phyloP scores from a whole-genome alignment of 306 rosid genomes.

The Dryas alaskensis region DNA sequence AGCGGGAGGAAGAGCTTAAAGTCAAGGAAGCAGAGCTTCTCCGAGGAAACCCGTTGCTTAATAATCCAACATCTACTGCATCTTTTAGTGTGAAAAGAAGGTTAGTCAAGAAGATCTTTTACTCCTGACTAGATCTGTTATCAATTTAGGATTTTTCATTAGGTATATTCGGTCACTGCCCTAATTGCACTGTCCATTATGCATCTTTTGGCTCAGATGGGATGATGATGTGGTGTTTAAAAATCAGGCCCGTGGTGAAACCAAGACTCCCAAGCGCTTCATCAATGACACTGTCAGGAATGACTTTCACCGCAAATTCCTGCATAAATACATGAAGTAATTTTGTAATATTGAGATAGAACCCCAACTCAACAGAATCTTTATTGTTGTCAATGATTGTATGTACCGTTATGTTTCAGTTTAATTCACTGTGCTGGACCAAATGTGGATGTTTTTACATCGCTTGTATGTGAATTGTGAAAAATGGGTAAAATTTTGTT shows the following conservation, averaged over 20 bases:
- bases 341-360: background rate
- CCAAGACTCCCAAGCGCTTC: conserved; percentile 83
- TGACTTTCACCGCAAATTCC: conserved; percentile 90
- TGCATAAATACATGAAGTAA: conserved; percentile 90
- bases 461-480: too few relatives aligned
- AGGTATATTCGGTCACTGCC: background rate
- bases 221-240: conserved; percentile 93
- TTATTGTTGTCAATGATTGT: background rate
- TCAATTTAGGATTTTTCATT: background rate
- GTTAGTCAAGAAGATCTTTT: conserved; percentile 27
- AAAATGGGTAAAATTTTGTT: too few relatives aligned
- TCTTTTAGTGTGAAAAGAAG: conserved; percentile 80
- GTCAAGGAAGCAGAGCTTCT: conserved; percentile 83
- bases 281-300: conserved; percentile 89
- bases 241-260: conserved; percentile 91
- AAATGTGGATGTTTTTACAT: too few relatives aligned
- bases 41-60: conserved; percentile 78
- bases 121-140: background rate
- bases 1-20: conserved; percentile 86
- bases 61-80: conserved; percentile 40
- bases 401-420: background rate
- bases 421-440: background rate
- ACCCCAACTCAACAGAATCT: background rate
- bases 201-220: conserved; percentile 47
- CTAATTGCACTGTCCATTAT: background rate